Base-by-base conservation (phyloP, 106 monocot species). In the Dioscorea dumetorum region DNA sequence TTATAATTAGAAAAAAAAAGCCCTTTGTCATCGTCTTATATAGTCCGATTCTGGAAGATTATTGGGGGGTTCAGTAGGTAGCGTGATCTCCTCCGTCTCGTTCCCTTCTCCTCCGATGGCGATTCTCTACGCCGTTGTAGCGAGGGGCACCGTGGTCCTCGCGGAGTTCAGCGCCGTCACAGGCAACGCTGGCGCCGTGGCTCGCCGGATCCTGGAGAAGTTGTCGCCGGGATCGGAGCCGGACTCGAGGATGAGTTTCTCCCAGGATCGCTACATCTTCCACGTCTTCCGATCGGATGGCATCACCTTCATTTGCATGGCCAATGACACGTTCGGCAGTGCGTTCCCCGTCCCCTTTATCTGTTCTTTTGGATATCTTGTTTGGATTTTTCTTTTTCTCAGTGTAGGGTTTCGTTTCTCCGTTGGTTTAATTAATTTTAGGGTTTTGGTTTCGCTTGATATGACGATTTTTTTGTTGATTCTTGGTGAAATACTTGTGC, bases 251-350 rank as follows among this genome's bases (percentile, higher is more conserved):
- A 53, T 85, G 48, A 89, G 89, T 78, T 92, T 92, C 79, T 89
- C 91, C 21, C 97, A 97, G 82, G 97, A 97, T 58, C 82, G 91
- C 23, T 97, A 89, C 84, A 92, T 97, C 70, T 97, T 97, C 76
- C 97, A 97, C 72, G 84, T 97, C 19, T 87, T 97, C 62, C 62
- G 78, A 24, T 63, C 86, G 32, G 86, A 91, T 65, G 76, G 82
- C 18, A 70, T 97, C 84, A 84, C 84, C 57, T 97, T 91, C 76
- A 84, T 97, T 61, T 92, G 97, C 76, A 97, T 97, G 97, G 97
- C 97, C 67, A 92, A 92, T 61, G 97, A 97, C 57, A 92, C 89
- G 50, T 92, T 97, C 67, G 97, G 97, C 57, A 88, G 97, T 95
- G 50, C 76, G 86, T 79, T 20, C 13, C 33, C 10, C 48, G 17